Conservation (phyloP, 1,284 basidiomycete species). For the Agaricales sp. region DNA sequence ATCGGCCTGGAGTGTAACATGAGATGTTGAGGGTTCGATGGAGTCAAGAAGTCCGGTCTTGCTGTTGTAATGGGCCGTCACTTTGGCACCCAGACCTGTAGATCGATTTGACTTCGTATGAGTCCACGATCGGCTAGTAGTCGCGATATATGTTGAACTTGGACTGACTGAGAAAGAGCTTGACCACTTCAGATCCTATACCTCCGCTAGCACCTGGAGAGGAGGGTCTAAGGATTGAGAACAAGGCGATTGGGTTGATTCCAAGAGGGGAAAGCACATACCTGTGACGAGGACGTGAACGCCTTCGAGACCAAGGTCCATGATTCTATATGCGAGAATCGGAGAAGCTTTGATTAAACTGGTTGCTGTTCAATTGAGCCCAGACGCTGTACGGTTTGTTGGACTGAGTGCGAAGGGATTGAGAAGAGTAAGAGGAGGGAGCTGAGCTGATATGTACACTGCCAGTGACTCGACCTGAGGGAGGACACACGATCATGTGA, state of each 20-base stretch:
- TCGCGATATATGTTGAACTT: too few species aligned
- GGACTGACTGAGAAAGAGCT: constrained; percentile 44
- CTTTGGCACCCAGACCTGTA: constrained; percentile 56
- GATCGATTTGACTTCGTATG: constrained; percentile 3
- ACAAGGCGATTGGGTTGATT: neutral
- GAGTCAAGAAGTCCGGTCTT: constrained; percentile 34
- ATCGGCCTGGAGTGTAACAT: constrained; percentile 40
- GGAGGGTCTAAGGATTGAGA: constrained; percentile 4
- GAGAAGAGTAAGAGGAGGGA: too few species aligned
- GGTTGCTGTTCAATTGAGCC: too few species aligned
- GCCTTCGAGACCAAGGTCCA: constrained; percentile 26
- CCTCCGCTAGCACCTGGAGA: constrained; percentile 64
- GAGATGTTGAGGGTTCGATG: constrained; percentile 28
- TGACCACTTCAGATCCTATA: constrained; percentile 49
- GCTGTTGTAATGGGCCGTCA: constrained; percentile 66
- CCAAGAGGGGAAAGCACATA: constrained; percentile 10
- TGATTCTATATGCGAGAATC: too few species aligned
- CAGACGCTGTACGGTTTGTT: too few species aligned
- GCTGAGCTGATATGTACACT: too few species aligned
- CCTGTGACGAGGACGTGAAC: constrained; percentile 32
- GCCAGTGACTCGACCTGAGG: too few species aligned
- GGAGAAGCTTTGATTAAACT: too few species aligned
- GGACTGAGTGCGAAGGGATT: too few species aligned
- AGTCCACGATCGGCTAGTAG: too few species aligned
- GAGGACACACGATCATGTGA: too few species aligned